These are phyloP conservation scores for Candida frijolesensis DNA, from an alignment of 1,139 yeast species.

Conservation along the genomic window DNA sequence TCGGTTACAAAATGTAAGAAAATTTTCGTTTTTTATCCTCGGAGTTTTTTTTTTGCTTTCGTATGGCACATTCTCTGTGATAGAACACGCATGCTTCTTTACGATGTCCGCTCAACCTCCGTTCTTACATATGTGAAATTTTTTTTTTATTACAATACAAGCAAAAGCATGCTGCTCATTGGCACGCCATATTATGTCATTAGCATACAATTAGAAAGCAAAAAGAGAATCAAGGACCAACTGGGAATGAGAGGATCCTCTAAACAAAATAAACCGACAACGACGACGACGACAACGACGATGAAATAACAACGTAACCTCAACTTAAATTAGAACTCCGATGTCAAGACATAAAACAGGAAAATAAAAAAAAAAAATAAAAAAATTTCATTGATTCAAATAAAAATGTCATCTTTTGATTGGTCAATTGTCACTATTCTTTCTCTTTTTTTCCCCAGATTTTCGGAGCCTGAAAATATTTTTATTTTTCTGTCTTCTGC, in stretches of 20 bases:
- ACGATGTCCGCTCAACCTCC: too few species aligned
- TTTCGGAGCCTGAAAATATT: slow-evolving; percentile 4
- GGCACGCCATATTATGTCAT: too few species aligned
- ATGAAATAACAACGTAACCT: neutral
- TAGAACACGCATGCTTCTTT: neutral
- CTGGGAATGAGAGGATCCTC: neutral
- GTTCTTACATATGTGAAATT: too few species aligned
- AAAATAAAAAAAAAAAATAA: neutral
- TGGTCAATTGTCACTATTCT: neutral
- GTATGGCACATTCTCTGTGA: neutral
- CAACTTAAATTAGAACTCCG: neutral
- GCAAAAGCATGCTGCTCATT: too few species aligned
- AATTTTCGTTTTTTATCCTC: slow-evolving; percentile 5
- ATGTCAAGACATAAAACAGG: neutral
- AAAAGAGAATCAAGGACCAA: neutral
- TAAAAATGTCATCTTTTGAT: neutral
- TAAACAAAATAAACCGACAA: neutral
- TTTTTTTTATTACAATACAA: too few species aligned
- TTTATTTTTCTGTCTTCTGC: neutral
- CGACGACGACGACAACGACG: neutral
- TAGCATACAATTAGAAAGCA: neutral
- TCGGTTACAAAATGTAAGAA: neutral
- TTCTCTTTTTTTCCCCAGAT: slow-evolving; percentile 5
- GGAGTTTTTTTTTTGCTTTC: slow-evolving; percentile 6
- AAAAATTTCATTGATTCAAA: slow-evolving; percentile 2